Conservation (phyloP, 1,284 basidiomycete species). For the Leccinum pachyderme region DNA sequence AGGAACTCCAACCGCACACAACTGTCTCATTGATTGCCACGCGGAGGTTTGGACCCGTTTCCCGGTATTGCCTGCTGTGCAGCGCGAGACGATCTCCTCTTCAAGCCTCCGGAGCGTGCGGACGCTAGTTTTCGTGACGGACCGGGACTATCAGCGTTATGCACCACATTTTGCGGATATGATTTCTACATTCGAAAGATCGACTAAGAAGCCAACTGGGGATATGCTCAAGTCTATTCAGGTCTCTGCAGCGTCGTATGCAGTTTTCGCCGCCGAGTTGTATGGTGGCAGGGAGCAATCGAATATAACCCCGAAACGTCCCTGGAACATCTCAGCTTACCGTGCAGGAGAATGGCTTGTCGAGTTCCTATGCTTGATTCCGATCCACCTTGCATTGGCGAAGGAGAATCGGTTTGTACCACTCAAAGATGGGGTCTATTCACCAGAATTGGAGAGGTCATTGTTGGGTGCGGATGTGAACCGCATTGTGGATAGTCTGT, state of each 20-base stretch:
- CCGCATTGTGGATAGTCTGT: conserved; percentile 52
- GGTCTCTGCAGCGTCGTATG: conserved; percentile 24
- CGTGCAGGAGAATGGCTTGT: conserved; percentile 62
- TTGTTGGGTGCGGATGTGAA: conserved; percentile 59
- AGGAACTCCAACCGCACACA: conserved; percentile 32
- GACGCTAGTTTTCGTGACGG: conserved; percentile 46
- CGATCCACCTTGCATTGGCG: conserved; percentile 59
- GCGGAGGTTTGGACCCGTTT: conserved; percentile 63
- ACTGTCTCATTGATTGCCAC: conserved; percentile 55
- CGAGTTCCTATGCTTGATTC: conserved; percentile 59
- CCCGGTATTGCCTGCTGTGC: conserved; percentile 56
- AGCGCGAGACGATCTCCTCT: conserved; percentile 43
- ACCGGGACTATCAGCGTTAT: conserved; percentile 36
- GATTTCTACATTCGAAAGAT: conserved; percentile 45
- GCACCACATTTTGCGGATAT: conserved; percentile 44
- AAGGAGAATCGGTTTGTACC: conserved; percentile 59
- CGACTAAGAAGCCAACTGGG: conserved; percentile 42
- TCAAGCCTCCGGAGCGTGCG: conserved; percentile 31
- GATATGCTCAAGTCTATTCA: conserved; percentile 38
- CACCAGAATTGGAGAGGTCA: conserved; percentile 47
- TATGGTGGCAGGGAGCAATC: background rate
- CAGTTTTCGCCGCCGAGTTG: conserved; percentile 21
- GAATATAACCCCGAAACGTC: background rate
- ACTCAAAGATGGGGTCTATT: conserved; percentile 56
- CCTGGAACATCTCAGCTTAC: conserved; percentile 39